phyloP scores from a whole-genome alignment of 257 asterid genomes.

The Nicotiana knightiana region DNA sequence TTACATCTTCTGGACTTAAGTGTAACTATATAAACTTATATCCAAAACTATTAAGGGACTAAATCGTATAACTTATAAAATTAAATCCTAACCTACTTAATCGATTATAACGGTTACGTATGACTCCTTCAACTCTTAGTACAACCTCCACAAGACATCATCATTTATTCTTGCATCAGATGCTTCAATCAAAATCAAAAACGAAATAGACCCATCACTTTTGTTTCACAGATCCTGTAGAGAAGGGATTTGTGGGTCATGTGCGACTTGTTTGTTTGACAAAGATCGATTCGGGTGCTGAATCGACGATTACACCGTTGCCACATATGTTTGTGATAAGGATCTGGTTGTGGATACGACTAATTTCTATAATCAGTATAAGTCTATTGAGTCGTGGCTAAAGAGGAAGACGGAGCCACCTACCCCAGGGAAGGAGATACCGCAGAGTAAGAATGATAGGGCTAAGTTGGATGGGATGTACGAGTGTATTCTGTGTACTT shows the following conservation, averaged over 20 bases:
- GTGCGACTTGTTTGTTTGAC: constrained; percentile 93
- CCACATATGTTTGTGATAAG: constrained; percentile 95
- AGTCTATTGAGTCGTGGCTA: constrained; percentile 94
- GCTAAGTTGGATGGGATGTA: constrained; percentile 96
- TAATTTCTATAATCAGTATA: constrained; percentile 84
- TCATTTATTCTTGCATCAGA: constrained; percentile 16
- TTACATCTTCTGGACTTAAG: too few species aligned
- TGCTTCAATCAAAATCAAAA: constrained; percentile 82
- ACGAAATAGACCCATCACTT: constrained; percentile 80
- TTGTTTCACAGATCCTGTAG: constrained; percentile 94
- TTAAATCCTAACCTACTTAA: too few species aligned
- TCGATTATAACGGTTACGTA: too few species aligned
- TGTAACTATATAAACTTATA: too few species aligned
- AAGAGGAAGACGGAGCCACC: constrained; percentile 69
- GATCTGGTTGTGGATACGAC: constrained; percentile 98
- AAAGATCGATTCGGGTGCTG: constrained; percentile 46
- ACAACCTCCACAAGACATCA: too few species aligned
- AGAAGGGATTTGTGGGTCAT: constrained; percentile 95
- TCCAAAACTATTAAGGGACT: too few species aligned
- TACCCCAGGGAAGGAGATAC: constrained; percentile 62
- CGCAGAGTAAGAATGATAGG: constrained; percentile 76
- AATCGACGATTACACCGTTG: constrained; percentile 64
- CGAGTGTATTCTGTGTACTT: constrained; percentile 91
- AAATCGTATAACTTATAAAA: too few species aligned
- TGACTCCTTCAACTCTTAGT: too few species aligned